Evolutionary conservation across 164 flowering plant genomes (phyloP), one percentile per base, ranked within the genome.

Genomic region (Macadamia tetraphylla): DNA sequence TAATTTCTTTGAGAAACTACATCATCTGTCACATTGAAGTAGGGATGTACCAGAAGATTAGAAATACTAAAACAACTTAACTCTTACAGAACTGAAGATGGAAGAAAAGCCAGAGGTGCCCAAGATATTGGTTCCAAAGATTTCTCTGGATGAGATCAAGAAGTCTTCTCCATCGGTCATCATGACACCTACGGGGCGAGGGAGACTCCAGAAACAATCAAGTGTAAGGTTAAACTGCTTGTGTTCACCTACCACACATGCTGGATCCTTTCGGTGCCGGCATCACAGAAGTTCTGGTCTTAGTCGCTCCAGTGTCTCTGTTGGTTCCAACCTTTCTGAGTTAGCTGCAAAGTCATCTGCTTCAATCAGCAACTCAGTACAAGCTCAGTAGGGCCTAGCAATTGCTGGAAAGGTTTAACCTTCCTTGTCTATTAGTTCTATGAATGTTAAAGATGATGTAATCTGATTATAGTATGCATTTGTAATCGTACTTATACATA

Each of bases 261-360:
- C 52, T 9, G 84, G 84, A 18, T 81, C 84, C 0, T 81, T 81
- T 72, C 57, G 84, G 53, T 81, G 84, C 70, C 75, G 84, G 8
- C 78, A 68, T 59, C 84, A 81, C 56, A 62, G 84, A 9, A 68
- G 18, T 59, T 17, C 64, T 6, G 2, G 57, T 15, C 73, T 67
- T 17, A 14, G 55, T 17, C 74, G 77, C 23, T 29, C 48, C 23
- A 65, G 77, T 62, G 62, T 57, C 51, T 78, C 80, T 11, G 67
- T 76, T 40, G 78, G 78, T 35, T 67, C 80, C 3, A 68, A 67
- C 57, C 76, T 78, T 56, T 63, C 81, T 17, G 75, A 67, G 9
- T 59, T 81, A 32, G 71, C 65, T 4, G 6, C 61, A 10, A 76
- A 76, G 42, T 60, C 75, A 1, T 2, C 40, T 35, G 9, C 32